Percentiles rank a stretch among this genome's conserved stretches.
Conservation (phyloP, 2,329 filamentous ascomycete genomes). For the Aureobasidium sp. region DNA sequence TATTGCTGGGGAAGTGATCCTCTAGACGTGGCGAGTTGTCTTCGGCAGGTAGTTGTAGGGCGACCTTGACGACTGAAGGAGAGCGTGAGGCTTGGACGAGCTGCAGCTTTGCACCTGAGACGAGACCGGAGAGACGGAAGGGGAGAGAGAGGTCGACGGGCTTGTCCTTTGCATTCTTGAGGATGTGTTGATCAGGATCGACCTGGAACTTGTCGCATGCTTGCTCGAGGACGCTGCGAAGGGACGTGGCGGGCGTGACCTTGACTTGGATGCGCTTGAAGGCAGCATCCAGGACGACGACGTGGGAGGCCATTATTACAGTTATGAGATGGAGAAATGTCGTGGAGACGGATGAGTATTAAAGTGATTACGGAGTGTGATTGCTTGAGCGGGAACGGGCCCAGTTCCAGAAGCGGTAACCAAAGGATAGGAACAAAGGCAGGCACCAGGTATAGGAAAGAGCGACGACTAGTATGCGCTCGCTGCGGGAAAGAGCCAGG, state of each 20-base stretch:
- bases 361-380: not conserved
- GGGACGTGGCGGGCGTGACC: constrained; percentile 69
- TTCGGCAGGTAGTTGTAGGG: constrained; percentile 72
- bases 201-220: constrained; percentile 78
- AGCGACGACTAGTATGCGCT: constrained; percentile 28
- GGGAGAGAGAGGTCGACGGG: constrained; percentile 76
- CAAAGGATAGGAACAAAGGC: constrained; percentile 24
- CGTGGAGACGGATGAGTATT: not conserved
- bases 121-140: constrained; percentile 74
- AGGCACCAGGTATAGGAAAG: constrained; percentile 28
- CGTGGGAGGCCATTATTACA: constrained; percentile 68
- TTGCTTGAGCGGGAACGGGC: constrained; percentile 15
- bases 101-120: constrained; percentile 82
- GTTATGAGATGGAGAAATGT: not conserved
- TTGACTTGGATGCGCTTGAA: constrained; percentile 74
- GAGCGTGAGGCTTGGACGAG: constrained; percentile 82
- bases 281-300: constrained; percentile 77
- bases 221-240: constrained; percentile 80
- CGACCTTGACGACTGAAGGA: constrained; percentile 77
- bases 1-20: constrained; percentile 82
- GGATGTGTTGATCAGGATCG: constrained; percentile 62
- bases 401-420: constrained; percentile 22
- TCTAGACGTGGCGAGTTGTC: constrained; percentile 62
- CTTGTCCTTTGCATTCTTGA: constrained; percentile 86
- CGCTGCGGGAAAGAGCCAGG: constrained; percentile 27